Base-by-base conservation (phyloP, 2,329 filamentous ascomycete genomes). In the Didymosphaeria variabile region DNA sequence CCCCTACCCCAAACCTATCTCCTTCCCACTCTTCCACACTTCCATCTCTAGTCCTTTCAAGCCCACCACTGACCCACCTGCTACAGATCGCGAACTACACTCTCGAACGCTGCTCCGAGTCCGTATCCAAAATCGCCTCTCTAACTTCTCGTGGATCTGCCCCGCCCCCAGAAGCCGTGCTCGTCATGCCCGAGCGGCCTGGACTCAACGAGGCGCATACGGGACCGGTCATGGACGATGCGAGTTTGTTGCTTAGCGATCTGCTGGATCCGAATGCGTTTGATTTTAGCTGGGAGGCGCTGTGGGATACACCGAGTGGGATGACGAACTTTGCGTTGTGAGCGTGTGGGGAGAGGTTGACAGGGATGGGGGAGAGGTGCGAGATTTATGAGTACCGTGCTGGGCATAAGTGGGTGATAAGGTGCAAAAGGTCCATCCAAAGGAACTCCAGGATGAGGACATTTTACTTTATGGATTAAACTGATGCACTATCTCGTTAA, bases 81-180 rank as follows among this genome's bases (percentile, higher is more conserved):
- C 5, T 23, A 3, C n/a, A 61, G 59, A 79, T 86, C 9, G 84
- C 84, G 8, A 81, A 84, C 52, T 85, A 85, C 72, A 85, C 83
- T 47, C 72, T 86, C 3, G 83, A 86, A 45, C 62, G 77, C 21
- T 80, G 77, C 54, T 69, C 73, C 4, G 76, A 77, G 60, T 69
- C 77, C 0, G 76, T 80, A 17, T 66, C 69, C 7, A 76, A 72
- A 55, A 75, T 80, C n/a, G 74, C 73, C 7, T 69, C 70, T 12
- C 55, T 76, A 8, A 72, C 58, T 5, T 49, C 44, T 10, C 61
- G 67, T 64, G 70, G 46, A 34, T 55, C 67, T 2, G 67, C 65
- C 32, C 64, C 66, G 19, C 70, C 70, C 29, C 61, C 65, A 1
- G 72, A 67, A 44, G 40, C 64, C 3, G 50, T 63, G 2, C 67